phyloP scores from a whole-genome alignment of 371 early-diverging fungal species.

The Syncephalastrum contaminatum region DNA sequence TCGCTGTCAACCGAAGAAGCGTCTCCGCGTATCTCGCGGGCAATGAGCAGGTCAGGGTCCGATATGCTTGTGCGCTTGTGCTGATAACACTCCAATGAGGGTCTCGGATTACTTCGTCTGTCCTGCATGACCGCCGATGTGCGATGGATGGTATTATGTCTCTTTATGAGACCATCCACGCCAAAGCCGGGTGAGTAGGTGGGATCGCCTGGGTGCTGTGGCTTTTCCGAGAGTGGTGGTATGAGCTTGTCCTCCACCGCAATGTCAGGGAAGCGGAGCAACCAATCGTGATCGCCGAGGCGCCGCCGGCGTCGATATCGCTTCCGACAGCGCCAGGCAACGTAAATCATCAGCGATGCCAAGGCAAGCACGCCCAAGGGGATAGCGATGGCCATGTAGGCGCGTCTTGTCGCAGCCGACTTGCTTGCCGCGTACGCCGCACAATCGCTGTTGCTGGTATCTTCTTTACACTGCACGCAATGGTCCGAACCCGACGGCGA shows the following conservation, averaged over 20 bases:
- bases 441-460: slow-evolving; percentile 19
- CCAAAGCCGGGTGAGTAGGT: no score
- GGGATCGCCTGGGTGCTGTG: not conserved
- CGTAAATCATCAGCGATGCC: not conserved
- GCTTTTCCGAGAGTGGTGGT: slow-evolving; percentile 3
- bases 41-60: slow-evolving; percentile 9
- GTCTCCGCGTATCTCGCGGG: slow-evolving; percentile 1
- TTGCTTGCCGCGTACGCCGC: slow-evolving; percentile 7
- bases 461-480: slow-evolving; percentile 25
- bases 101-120: no score
- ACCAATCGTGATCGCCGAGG: slow-evolving; percentile 45
- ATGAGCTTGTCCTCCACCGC: not conserved
- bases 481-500: slow-evolving; percentile 15
- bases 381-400: slow-evolving; percentile 30
- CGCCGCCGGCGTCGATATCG: slow-evolving; percentile 15
- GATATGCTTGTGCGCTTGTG: slow-evolving; percentile 3
- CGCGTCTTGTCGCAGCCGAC: slow-evolving; percentile 8
- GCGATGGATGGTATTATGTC: no score
- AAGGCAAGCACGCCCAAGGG: slow-evolving; percentile 21
- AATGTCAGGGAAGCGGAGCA: slow-evolving; percentile 26
- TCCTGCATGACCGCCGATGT: no score
- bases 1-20: not conserved
- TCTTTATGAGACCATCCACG: no score
- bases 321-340: slow-evolving; percentile 23
- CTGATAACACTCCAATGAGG: no score